Conservation (phyloP, 2,329 filamentous ascomycete species). For the Verticillium zaregamsianum region DNA sequence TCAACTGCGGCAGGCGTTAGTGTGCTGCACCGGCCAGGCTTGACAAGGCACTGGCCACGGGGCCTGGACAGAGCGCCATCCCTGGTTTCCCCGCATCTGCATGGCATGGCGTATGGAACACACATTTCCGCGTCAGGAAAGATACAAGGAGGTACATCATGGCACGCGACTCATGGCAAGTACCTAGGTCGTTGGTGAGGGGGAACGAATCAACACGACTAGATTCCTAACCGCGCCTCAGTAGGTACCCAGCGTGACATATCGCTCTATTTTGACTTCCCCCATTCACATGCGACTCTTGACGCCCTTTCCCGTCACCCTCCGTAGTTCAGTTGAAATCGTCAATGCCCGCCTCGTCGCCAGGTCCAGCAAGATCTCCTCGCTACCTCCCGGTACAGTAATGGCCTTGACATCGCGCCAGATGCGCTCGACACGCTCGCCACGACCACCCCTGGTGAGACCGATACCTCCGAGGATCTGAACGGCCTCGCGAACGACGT, state of each 20-base stretch:
- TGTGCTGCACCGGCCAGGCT: not conserved
- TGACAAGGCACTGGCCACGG: not conserved
- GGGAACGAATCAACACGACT: not conserved
- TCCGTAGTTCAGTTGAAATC: not conserved
- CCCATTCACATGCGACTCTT: not conserved
- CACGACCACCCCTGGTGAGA: conserved; percentile 12
- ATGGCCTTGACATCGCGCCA: conserved; percentile 14
- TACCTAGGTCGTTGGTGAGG: too few species aligned
- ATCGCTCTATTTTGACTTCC: not conserved
- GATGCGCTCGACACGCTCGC: conserved; percentile 13
- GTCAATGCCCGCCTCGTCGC: conserved; percentile 9
- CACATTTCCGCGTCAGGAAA: not conserved
- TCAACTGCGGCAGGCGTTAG: not conserved
- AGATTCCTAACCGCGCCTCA: not conserved
- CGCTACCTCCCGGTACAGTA: conserved; percentile 12
- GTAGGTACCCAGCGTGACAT: not conserved
- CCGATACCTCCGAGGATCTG: conserved; percentile 14
- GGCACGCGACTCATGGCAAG: not conserved
- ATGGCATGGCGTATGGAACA: not conserved
- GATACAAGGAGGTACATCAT: not conserved
- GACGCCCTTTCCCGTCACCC: not conserved
- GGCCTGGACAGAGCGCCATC: not conserved
- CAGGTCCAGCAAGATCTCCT: conserved; percentile 15
- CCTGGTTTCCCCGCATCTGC: not conserved
- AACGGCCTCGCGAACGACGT: conserved; percentile 11